A percentile compares a stretch with the other conserved stretches of the same genome.
phyloP scores from a whole-genome alignment of 352 stramenopile genomes.

The Phytophthora tubulina region DNA sequence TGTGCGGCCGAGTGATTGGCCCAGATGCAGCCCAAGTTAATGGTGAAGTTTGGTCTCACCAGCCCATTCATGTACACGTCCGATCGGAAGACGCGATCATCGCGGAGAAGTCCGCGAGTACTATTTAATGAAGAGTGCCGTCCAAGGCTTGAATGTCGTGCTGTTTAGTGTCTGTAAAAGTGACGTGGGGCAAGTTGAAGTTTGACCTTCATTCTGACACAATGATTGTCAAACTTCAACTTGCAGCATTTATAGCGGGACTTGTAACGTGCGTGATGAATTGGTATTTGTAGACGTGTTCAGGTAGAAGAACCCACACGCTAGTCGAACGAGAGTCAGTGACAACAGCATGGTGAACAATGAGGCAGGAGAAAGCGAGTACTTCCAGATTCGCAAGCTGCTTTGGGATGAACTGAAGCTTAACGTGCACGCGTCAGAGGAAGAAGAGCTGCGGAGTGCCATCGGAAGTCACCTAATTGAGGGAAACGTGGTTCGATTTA shows the following conservation, averaged over 20 bases:
- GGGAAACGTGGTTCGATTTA: conserved; percentile 61
- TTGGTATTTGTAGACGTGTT: conserved; percentile 23
- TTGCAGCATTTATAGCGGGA: conserved; percentile 21
- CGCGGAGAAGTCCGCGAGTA: conserved; percentile 13
- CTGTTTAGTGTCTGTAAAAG: too few relatives aligned
- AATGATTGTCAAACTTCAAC: conserved; percentile 35
- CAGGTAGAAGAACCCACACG: neutral
- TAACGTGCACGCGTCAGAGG: conserved; percentile 59
- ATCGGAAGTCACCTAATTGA: conserved; percentile 75
- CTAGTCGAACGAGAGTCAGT: neutral
- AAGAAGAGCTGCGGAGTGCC: conserved; percentile 65
- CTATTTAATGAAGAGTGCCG: conserved; percentile 41
- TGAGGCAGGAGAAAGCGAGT: conserved; percentile 53
- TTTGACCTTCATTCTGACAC: conserved; percentile 18
- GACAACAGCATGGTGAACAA: conserved; percentile 6
- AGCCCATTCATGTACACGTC: conserved; percentile 55
- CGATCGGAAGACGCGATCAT: conserved; percentile 17
- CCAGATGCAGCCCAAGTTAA: conserved; percentile 24
- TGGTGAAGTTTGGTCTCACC: conserved; percentile 55
- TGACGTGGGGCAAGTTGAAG: conserved; percentile 20
- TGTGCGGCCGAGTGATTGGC: conserved; percentile 42
- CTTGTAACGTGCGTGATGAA: neutral
- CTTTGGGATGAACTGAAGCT: conserved; percentile 83
- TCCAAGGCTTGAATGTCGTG: neutral
- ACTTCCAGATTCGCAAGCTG: conserved; percentile 75